Evolutionary conservation across 305 asterid species (phyloP).

Genomic region (Lippia alba): DNA sequence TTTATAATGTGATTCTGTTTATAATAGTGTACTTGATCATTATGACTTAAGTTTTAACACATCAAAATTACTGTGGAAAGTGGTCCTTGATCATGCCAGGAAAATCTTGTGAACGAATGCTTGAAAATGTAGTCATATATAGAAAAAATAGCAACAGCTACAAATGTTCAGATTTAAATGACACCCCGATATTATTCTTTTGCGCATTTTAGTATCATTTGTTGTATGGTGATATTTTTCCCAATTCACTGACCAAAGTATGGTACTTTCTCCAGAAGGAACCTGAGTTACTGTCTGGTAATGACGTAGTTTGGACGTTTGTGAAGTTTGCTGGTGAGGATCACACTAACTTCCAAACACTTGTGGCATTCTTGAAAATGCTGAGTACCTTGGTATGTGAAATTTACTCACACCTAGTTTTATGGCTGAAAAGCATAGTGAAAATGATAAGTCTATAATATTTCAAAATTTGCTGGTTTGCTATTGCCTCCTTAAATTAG

Average conservation of each 20-base stretch:
- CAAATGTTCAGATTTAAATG: neutral
- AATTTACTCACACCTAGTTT: constrained; percentile 20
- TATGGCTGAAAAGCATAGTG: neutral
- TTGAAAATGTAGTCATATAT: neutral
- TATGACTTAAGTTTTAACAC: neutral
- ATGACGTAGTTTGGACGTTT: constrained; percentile 96
- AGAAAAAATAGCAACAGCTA: neutral
- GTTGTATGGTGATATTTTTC: constrained; percentile 16
- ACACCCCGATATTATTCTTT: neutral
- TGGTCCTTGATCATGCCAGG: neutral
- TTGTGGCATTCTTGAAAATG: constrained; percentile 93
- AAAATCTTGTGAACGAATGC: neutral
- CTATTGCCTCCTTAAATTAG: constrained; percentile 52
- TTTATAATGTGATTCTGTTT: constrained; percentile 4
- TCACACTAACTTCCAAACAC: constrained; percentile 90
- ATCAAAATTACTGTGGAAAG: neutral
- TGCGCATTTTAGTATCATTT: constrained; percentile 10
- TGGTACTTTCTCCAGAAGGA: constrained; percentile 65
- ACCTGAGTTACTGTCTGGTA: constrained; percentile 88
- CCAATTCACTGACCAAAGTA: constrained; percentile 15
- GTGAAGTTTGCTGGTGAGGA: constrained; percentile 98
- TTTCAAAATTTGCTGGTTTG: constrained; percentile 33
- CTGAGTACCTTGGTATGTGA: constrained; percentile 87
- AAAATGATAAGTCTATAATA: neutral
- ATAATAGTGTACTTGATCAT: neutral